A percentile compares a stretch with the other conserved stretches of the same genome.
These are phyloP conservation scores for Pholiota microspora DNA, from an alignment of 768 basidiomycete genomes.

Conservation along the genomic window DNA sequence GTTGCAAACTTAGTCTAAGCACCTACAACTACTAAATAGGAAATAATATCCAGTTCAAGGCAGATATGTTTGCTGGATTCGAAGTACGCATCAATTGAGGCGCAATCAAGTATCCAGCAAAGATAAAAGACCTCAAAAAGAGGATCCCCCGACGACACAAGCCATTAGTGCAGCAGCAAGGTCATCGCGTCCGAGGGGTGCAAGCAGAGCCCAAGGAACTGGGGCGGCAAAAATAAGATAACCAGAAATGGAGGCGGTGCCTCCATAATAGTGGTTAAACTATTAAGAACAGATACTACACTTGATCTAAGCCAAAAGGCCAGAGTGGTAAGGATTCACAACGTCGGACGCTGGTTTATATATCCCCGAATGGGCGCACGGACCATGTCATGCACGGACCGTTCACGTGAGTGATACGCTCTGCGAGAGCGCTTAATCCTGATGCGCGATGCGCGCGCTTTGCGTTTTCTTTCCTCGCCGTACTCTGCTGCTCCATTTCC, in stretches of 20 bases:
- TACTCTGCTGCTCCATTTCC: no score
- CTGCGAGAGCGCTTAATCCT: no score
- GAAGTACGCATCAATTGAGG: conserved; percentile 21
- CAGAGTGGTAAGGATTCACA: conserved; percentile 72
- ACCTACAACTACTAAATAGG: not conserved
- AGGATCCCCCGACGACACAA: conserved; percentile 64
- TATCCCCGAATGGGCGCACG: conserved; percentile 19
- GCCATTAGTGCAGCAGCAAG: conserved; percentile 55
- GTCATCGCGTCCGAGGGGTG: conserved; percentile 54
- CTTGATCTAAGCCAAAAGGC: conserved; percentile 97
- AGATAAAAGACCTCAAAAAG: conserved; percentile 25
- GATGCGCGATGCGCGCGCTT: no score
- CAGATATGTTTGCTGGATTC: conserved; percentile 24
- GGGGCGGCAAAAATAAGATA: conserved; percentile 57
- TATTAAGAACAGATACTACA: conserved; percentile 97
- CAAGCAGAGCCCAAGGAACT: conserved; percentile 57
- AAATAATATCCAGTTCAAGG: not conserved
- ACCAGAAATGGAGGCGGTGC: conserved; percentile 52
- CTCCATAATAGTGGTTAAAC: conserved; percentile 67
- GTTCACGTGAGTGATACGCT: no score
- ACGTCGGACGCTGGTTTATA: conserved; percentile 21
- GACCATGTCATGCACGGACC: conserved; percentile 8
- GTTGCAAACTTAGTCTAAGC: no score
- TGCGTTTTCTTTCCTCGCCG: no score
- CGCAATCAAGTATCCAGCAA: conserved; percentile 24